Conservation (phyloP, 2,329 filamentous ascomycete species). For the Aspergillus vadensis region DNA sequence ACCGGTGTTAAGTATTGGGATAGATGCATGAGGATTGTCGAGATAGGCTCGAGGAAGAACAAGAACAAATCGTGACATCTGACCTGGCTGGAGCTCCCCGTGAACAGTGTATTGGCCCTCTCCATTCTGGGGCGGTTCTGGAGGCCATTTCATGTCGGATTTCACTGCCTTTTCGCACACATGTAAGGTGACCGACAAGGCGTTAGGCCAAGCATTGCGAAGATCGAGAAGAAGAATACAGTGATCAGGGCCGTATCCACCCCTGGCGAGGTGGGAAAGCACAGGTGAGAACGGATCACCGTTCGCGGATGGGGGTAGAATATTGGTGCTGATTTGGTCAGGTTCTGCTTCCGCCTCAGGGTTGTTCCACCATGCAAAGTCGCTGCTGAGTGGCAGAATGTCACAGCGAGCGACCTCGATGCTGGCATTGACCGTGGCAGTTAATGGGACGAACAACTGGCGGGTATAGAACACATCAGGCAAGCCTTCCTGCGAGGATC, state of each 20-base stretch:
- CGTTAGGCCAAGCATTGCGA: conserved; percentile 85
- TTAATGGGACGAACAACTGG: conserved; percentile 76
- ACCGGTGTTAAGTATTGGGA: conserved; percentile 77
- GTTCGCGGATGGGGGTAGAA: conserved; percentile 27
- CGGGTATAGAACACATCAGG: conserved; percentile 78
- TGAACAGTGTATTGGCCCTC: conserved; percentile 35
- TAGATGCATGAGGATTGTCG: conserved; percentile 72
- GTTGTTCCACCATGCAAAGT: conserved; percentile 64
- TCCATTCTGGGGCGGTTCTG: conserved; percentile 15
- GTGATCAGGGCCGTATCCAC: conserved; percentile 59
- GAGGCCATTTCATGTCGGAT: neutral
- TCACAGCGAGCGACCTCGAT: conserved; percentile 81
- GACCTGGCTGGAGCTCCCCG: conserved; percentile 58
- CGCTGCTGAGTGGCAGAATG: conserved; percentile 69
- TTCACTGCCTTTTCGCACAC: conserved; percentile 38
- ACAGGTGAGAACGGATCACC: conserved; percentile 49
- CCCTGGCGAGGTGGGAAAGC: conserved; percentile 45
- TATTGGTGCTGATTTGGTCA: conserved; percentile 11
- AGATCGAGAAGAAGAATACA: conserved; percentile 82
- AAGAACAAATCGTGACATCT: conserved; percentile 72
- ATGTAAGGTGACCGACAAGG: conserved; percentile 67
- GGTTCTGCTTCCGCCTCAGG: conserved; percentile 14
- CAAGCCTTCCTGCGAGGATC: conserved; percentile 66
- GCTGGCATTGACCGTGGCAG: conserved; percentile 88
- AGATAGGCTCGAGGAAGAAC: conserved; percentile 75